Evolutionary conservation across 2,329 filamentous ascomycete species (phyloP), one percentile per base, ranked within the genome.

Genomic region (Verticillium klebahnii): DNA sequence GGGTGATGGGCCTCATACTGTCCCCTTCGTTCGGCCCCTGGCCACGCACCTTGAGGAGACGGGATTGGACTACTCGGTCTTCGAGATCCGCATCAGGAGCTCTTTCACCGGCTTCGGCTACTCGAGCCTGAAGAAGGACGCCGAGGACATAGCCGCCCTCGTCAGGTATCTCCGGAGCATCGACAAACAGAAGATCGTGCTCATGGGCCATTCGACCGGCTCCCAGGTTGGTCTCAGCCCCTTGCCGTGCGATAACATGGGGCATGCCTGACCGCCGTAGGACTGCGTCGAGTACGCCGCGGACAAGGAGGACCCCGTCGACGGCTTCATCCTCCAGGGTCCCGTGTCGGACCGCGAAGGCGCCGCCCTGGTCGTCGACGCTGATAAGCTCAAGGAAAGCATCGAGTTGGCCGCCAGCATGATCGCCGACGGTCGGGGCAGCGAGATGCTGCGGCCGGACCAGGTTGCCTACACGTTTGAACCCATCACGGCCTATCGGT

Each of bases 301-400:
- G 60, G 70, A 71, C 57, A 78, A 78, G 65, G 68, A 79, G 39
- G 69, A 69, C 6, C 83, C 85, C 0, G 77, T 96, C 1, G 86
- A 95, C 63, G 93, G 89, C 39, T 88, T 87, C 57, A 89, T 97
- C 55, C 77, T 97, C 60, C 93, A 96, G 73, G 92, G 89, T 0
- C 88, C 91, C 0, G 88, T 93, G 3, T 91, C 87, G 1, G 92
- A 97, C 72, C 82, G 92, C 34, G 89, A 96, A 71, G 84, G 82
- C 0, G 69, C 90, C 12, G 74, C 74, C 2, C 70, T 76, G 4
- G 70, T 82, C 7, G 75, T 85, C 58, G 72, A 73, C 1, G 69
- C 77, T 5, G 75, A 80, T 6, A 67, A 72, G 34, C 75, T 84
- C 63, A 75, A 81, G 17, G 73, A 72, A 58, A 78, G 74, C 60